phyloP scores from a whole-genome alignment of 257 asterid species.

The Solanum bukasovii region DNA sequence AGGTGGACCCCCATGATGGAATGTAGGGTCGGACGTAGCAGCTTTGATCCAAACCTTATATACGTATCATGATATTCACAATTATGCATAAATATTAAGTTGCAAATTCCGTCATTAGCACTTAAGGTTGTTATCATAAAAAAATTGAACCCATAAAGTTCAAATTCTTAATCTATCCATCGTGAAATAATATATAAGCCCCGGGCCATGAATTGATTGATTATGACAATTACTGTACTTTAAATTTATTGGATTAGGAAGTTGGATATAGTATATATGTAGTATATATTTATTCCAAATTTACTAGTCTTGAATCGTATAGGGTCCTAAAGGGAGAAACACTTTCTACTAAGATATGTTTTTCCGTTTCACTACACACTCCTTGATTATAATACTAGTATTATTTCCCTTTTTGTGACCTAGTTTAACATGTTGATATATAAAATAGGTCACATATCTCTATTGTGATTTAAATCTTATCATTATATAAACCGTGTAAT shows the following conservation, averaged over 20 bases:
- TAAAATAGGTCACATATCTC: not conserved
- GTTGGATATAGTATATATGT: not conserved
- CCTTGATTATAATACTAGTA: not conserved
- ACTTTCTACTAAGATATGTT: not conserved
- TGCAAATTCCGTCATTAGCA: rapidly evolving
- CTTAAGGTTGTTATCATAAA: not conserved
- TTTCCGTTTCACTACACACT: not conserved
- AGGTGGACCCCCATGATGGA: not conserved
- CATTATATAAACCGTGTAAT: not conserved
- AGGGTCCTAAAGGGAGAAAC: not conserved
- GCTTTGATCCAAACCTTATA: not conserved
- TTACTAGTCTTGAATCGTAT: not conserved
- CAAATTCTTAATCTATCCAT: not conserved
- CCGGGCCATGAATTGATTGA: not conserved
- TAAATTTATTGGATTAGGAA: not conserved
- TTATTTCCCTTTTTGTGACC: not conserved
- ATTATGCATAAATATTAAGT: not conserved
- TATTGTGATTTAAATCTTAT: not conserved
- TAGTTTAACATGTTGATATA: not conserved
- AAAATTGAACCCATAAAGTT: not conserved
- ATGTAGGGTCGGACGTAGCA: not conserved
- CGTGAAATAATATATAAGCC: not conserved
- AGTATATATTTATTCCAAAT: not conserved
- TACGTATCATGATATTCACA: not conserved
- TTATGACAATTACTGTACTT: not conserved